These are phyloP conservation scores for Geum urbanum DNA, from an alignment of 306 rosid genomes.

Conservation along the genomic window DNA sequence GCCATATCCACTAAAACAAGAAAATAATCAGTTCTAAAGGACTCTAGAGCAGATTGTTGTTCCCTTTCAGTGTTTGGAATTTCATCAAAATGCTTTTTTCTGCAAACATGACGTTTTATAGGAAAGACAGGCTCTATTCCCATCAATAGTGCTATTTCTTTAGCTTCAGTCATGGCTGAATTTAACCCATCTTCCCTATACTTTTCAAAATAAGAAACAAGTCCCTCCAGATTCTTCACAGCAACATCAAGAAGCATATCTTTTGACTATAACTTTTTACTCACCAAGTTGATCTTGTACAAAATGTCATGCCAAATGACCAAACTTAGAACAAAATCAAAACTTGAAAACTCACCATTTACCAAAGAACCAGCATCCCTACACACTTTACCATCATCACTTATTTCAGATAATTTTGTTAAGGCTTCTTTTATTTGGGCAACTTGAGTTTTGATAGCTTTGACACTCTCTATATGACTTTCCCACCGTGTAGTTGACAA, in stretches of 20 bases:
- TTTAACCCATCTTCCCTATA: neutral
- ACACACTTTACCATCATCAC: neutral
- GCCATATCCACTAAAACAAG: too few relatives aligned
- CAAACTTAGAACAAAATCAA: neutral
- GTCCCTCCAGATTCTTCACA: neutral
- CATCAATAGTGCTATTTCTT: neutral
- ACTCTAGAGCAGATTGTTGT: neutral
- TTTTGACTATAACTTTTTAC: neutral
- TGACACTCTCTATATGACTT: neutral
- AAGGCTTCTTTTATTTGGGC: neutral
- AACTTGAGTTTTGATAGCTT: neutral
- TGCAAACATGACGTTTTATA: neutral
- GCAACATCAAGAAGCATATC: neutral
- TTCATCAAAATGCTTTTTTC: neutral
- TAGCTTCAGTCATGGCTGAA: neutral
- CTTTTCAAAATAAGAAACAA: too few relatives aligned
- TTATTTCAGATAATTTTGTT: too few relatives aligned
- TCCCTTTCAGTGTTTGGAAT: neutral
- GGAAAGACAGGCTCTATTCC: neutral
- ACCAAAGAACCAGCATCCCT: neutral
- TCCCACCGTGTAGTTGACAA: neutral
- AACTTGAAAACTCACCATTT: neutral
- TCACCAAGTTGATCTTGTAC: too few relatives aligned
- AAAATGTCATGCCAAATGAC: too few relatives aligned
- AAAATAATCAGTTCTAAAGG: neutral